Conservation (phyloP, 225 moss, liverwort and hornwort genomes). For the Bryum argenteum region DNA sequence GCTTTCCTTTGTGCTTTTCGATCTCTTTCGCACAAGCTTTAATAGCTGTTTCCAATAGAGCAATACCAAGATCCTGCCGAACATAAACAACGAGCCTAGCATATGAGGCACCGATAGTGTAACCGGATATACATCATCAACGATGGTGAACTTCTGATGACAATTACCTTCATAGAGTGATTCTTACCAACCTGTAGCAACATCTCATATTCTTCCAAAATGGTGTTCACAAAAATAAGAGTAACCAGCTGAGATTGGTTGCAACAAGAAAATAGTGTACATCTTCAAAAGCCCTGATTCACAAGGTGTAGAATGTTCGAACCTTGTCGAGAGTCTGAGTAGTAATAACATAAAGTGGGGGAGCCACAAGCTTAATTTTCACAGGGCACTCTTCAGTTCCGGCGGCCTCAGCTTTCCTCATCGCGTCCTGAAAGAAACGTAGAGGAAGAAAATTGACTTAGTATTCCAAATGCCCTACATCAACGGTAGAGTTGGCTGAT, state of each 20-base stretch:
- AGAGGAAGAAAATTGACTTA: background rate
- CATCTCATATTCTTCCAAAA: background rate
- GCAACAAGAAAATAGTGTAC: background rate
- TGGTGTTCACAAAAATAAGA: background rate
- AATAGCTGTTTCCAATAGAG: conserved; percentile 76
- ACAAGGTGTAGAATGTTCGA: background rate
- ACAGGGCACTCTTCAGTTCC: conserved; percentile 95
- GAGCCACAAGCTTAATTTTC: conserved; percentile 97
- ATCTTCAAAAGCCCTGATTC: background rate
- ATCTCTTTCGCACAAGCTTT: conserved; percentile 91
- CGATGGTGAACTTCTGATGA: background rate
- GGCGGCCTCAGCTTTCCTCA: conserved; percentile 91
- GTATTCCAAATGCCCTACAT: background rate
- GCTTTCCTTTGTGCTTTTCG: conserved; percentile 93
- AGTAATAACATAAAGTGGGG: conserved; percentile 95
- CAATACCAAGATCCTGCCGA: conserved; percentile 66
- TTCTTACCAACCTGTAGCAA: background rate
- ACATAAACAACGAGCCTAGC: conserved; percentile 3
- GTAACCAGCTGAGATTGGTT: background rate
- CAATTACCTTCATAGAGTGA: background rate
- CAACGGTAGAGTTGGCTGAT: background rate
- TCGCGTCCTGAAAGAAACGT: conserved; percentile 81
- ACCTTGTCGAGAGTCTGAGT: conserved; percentile 99
- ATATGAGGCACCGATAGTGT: background rate
- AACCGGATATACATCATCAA: background rate